Base-by-base conservation (phyloP, 2,329 filamentous ascomycete species). In the Cytospora leucostoma region DNA sequence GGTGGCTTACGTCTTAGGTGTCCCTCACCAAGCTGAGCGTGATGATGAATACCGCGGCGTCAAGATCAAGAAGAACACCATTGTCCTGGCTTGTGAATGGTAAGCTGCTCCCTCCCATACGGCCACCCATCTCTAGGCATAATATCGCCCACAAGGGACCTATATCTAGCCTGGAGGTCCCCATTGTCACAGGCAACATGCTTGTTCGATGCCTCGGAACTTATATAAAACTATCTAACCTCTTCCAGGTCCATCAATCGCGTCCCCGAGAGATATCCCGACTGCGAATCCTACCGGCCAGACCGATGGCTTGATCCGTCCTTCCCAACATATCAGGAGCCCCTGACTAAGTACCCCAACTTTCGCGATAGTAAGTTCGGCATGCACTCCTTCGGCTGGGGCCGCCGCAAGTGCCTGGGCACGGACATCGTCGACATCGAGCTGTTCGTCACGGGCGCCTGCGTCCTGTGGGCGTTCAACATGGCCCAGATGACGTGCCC, bases 351-450 rank as follows among this genome's bases (percentile, higher is more conserved):
- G 62, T 88, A 84, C 69, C 87, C 87, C 17, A 86, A 83, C 72
- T 82, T 89, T 70, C 84, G 86, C 67, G 80, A 83, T 70, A 80
- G 80, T 44, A 74, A 76, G 2, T 61, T 60, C 57, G 81, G 81
- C 44, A 85, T 88, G 82, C 83, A 86, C 66, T 86, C 83, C 0
- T 89, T 89, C 69, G 86, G 86, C 34, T 88, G 81, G 78, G 87
- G 86, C 38, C 84, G 86, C 51, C 80, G 87, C 66, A 81, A 82
- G 15, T 89, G 86, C 68, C 79, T 88, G 5, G 86, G 86, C 6
- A 83, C 86, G 74, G 82, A 83, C 61, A 81, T 89, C 53, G 87
- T 84, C 33, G 84, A 88, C 68, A 82, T 85, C 69, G 83, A 86
- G 73, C 79, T 83, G 68, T 81, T 84, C 67, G 75, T 83, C 53